Conservation (phyloP, 345 rosid genomes). For the Dimocarpus longan region DNA sequence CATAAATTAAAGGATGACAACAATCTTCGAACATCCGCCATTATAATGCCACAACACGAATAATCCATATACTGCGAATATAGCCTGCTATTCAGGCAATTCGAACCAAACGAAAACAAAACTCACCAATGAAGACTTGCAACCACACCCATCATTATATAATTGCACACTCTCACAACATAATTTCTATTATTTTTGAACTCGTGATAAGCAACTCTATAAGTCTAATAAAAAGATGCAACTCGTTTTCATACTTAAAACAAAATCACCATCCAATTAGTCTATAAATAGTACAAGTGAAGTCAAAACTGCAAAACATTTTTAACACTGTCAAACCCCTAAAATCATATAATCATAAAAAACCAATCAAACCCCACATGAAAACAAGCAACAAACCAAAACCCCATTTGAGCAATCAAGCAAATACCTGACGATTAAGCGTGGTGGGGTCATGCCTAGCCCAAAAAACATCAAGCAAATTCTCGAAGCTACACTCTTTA, state of each 20-base stretch:
- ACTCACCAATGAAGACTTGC: background rate
- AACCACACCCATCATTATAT: background rate
- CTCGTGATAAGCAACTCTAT: background rate
- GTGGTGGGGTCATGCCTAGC: constrained; percentile 91
- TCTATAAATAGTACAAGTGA: background rate
- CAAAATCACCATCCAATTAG: background rate
- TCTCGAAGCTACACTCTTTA: constrained; percentile 63
- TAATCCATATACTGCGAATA: background rate
- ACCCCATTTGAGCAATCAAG: background rate
- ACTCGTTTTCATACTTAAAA: background rate
- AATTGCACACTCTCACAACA: background rate
- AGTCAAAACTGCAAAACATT: background rate
- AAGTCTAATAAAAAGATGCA: background rate
- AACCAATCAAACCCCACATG: constrained; percentile 2
- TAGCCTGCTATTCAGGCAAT: background rate
- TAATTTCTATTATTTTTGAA: no score
- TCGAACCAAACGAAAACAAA: background rate
- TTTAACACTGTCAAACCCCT: background rate
- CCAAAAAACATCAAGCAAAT: constrained; percentile 84
- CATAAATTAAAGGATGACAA: background rate
- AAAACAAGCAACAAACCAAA: background rate
- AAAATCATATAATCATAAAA: background rate
- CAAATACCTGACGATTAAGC: constrained; percentile 81
- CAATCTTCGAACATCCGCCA: background rate
- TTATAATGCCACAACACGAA: background rate